These are phyloP conservation scores for Trichoderma semiorbis DNA, from an alignment of 2,329 filamentous ascomycete species.

Conservation along the genomic window DNA sequence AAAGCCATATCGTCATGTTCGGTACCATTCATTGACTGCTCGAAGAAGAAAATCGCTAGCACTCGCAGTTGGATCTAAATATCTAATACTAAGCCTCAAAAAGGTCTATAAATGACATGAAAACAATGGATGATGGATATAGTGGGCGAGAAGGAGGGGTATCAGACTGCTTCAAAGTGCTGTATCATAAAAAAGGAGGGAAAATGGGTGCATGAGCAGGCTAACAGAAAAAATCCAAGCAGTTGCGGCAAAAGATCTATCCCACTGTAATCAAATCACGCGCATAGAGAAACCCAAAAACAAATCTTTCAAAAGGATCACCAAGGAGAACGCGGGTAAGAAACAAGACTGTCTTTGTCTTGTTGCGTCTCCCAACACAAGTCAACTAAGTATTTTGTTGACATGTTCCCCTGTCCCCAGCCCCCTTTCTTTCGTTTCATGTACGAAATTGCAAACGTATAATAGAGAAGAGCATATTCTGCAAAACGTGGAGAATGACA, in stretches of 20 bases:
- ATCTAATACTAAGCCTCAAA: background rate
- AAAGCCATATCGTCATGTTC: background rate
- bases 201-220: background rate
- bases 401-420: background rate
- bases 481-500: conserved; percentile 64
- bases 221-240: background rate
- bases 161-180: background rate
- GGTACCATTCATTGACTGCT: background rate
- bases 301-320: background rate
- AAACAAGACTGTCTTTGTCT: background rate
- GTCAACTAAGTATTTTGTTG: background rate
- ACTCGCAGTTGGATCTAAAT: background rate
- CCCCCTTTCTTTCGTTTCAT: background rate
- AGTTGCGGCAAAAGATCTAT: background rate
- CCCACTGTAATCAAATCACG: background rate
- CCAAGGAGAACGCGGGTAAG: background rate
- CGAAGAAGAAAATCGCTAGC: background rate
- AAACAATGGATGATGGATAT: background rate
- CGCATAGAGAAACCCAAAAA: background rate
- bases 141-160: background rate
- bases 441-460: conserved; percentile 57
- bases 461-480: conserved; percentile 71
- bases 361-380: background rate
- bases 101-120: background rate
- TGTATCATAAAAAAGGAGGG: background rate